Percentiles rank a stretch among this genome's conserved stretches.
These are phyloP conservation scores for Trichomonascus vanleenenianus DNA, from an alignment of 805 yeast genomes.

Conservation along the genomic window DNA sequence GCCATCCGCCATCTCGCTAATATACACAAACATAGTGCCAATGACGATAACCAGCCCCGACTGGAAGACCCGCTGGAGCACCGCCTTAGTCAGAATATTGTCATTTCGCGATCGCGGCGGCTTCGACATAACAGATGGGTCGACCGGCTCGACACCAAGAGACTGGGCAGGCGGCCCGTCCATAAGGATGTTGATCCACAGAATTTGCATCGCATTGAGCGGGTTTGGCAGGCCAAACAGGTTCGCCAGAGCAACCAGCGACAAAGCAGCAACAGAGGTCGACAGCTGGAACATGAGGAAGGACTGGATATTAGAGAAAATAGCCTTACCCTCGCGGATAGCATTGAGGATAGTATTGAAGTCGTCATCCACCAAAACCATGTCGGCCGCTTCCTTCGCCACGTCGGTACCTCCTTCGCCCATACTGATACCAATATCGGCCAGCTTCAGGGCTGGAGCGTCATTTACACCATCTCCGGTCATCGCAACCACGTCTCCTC, in stretches of 20 bases:
- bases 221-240: slow-evolving; percentile 87
- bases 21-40: slow-evolving; percentile 84
- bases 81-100: slow-evolving; percentile 63
- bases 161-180: slow-evolving; percentile 99
- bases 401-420: slow-evolving; percentile 95
- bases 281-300: slow-evolving; percentile 93
- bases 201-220: slow-evolving; percentile 93
- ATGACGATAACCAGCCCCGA: slow-evolving; percentile 68
- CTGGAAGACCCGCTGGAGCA: slow-evolving; percentile 64
- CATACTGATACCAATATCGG: slow-evolving; percentile 59
- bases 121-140: slow-evolving; percentile 86
- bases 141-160: slow-evolving; percentile 95
- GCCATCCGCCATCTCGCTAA: slow-evolving; percentile 75
- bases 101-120: slow-evolving; percentile 93
- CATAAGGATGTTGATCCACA: slow-evolving; percentile 96
- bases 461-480: slow-evolving; percentile 61
- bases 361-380: slow-evolving; percentile 96
- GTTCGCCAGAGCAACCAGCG: slow-evolving; percentile 81
- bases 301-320: slow-evolving; percentile 90
- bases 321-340: slow-evolving; percentile 96
- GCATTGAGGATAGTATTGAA: slow-evolving; percentile 90
- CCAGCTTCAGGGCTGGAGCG: slow-evolving; percentile 54
- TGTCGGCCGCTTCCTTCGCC: slow-evolving; percentile 96
- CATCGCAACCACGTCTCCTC: slow-evolving; percentile 53
- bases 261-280: slow-evolving; percentile 90